Percentiles rank a stretch among this genome's conserved stretches.
phyloP scores from a whole-genome alignment of 306 rosid species.

The Vicia villosa region DNA sequence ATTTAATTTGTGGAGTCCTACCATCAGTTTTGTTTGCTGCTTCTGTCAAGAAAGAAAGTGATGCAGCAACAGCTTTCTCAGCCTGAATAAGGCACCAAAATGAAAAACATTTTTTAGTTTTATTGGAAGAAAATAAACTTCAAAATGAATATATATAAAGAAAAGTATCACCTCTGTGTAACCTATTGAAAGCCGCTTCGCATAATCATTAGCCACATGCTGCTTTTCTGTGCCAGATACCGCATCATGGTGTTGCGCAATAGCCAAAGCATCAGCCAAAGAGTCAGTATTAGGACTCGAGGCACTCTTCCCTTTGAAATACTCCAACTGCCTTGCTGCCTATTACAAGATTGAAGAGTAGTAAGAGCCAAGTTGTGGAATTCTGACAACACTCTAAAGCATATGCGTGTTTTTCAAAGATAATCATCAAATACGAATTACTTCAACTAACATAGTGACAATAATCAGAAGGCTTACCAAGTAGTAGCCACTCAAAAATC shows the following conservation, averaged over 20 bases:
- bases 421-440: conserved; percentile 16
- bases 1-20: conserved; percentile 41
- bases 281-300: conserved; percentile 68
- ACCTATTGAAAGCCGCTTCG: conserved; percentile 78
- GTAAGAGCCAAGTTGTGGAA: conserved; percentile 9
- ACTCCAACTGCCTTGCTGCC: conserved; percentile 91
- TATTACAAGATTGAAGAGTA: conserved; percentile 42
- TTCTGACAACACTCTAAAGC: conserved; percentile 3
- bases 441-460: background rate
- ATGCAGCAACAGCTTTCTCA: conserved; percentile 66
- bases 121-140: conserved; percentile 9
- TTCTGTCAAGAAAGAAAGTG: conserved; percentile 58
- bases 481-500: conserved; percentile 74
- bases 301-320: conserved; percentile 61
- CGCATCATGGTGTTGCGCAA: conserved; percentile 93
- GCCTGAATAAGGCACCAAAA: conserved; percentile 53
- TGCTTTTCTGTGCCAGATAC: conserved; percentile 77
- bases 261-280: conserved; percentile 82
- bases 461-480: conserved; percentile 51
- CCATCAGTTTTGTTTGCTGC: conserved; percentile 42
- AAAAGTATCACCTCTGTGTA: conserved; percentile 58
- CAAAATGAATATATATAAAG: background rate
- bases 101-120: conserved; percentile 25
- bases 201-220: conserved; percentile 87
- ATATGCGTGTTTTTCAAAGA: conserved; percentile 15